Base-by-base conservation (phyloP, 2,329 filamentous ascomycete genomes). In the Ophiocordyceps polyrhachis-furcata region DNA sequence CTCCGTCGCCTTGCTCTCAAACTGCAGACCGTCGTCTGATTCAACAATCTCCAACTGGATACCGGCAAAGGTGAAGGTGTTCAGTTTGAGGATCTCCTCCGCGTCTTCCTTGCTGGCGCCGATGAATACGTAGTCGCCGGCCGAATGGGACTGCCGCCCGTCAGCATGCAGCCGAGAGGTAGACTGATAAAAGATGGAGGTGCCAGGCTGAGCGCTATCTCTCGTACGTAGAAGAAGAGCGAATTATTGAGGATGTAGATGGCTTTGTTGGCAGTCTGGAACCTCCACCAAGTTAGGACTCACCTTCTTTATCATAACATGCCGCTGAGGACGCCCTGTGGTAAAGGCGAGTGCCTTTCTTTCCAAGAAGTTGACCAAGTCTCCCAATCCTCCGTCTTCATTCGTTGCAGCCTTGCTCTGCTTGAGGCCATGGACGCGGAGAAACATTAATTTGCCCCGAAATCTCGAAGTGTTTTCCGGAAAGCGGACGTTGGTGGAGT, bases 251-350 rank as follows among this genome's bases (percentile, higher is more conserved):
- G 17, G n/a, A 38, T 21, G 29, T 40, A 41, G 32, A 5, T 23
- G 29, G 31, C 31, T 40, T 21, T 40, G 38, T 41, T 43, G 47
- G 43, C 46, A 45, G 44, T 44, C 45, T 44, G 46, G 40, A 46
- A 35, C 47, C 50, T 35, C 47, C 56, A 62, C 55, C 57, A 58
- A 54, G 51, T 51, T 49, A 45, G 12, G 61, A 82, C 80, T 76
- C 83, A 87, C 83, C 79, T 85, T 84, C 65, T 76, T 78, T 50
- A 88, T 78, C 58, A 70, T 76, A 53, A 83, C 67, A 52, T 67
- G 65, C 55, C 71, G 68, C 55, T 64, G 56, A 57, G 55, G 53
- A 42, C 48, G 53, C 47, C 56, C 54, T 31, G 68, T 68, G 48
- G 65, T 65, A 53, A 76, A 66, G 50, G 68, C 63, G 45, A 70